phyloP scores from a whole-genome alignment of 2,329 filamentous ascomycete genomes.

The Trichoderma harzianum region DNA sequence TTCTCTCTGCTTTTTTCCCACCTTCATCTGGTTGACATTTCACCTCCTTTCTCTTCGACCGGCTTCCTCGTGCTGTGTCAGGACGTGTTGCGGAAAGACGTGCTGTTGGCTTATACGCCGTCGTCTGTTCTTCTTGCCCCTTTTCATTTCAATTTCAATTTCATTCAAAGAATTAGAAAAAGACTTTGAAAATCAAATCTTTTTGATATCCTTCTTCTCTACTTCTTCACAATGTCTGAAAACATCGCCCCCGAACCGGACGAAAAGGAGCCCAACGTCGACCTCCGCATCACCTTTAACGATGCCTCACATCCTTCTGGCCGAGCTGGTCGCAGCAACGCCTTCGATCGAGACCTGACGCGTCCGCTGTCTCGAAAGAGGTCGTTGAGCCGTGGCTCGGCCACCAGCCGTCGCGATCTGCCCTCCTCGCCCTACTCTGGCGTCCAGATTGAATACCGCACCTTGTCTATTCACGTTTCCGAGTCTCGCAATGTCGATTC shows the following conservation, averaged over 20 bases:
- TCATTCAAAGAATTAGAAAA: neutral
- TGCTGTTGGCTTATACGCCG: neutral
- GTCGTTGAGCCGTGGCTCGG: conserved; percentile 24
- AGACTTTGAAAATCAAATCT: neutral
- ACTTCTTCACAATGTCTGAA: conserved; percentile 22
- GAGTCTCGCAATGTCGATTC: conserved; percentile 34
- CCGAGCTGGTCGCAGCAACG: conserved; percentile 19
- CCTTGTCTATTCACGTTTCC: conserved; percentile 39
- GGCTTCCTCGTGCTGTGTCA: neutral
- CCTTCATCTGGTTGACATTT: neutral
- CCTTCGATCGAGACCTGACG: conserved; percentile 15
- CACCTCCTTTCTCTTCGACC: neutral
- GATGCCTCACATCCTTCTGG: conserved; percentile 23
- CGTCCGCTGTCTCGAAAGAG: conserved; percentile 25
- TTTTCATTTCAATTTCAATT: neutral
- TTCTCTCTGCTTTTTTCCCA: neutral
- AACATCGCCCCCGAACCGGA: conserved; percentile 21
- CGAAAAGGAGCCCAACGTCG: conserved; percentile 25
- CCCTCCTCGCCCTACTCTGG: conserved; percentile 35
- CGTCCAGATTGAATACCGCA: conserved; percentile 41
- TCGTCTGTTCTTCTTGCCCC: neutral
- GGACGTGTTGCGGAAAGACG: neutral
- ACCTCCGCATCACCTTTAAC: conserved; percentile 27
- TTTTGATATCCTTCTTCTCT: neutral
- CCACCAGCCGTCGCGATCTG: conserved; percentile 25